These are phyloP conservation scores for Poteriospumella lacustris DNA, from an alignment of 108 stramenopile genomes.

Conservation along the genomic window DNA sequence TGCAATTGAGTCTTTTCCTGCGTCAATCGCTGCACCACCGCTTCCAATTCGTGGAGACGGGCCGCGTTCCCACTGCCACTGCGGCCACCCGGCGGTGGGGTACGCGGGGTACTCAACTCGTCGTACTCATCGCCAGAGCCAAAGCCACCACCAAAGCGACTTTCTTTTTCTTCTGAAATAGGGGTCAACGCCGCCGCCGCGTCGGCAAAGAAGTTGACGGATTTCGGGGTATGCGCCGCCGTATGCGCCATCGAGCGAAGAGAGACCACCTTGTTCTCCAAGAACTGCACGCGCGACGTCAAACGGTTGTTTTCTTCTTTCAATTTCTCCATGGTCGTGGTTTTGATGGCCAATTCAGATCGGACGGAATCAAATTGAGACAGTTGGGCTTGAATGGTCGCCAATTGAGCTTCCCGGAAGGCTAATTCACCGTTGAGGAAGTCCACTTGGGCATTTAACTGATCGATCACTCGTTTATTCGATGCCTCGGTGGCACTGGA, in stretches of 20 bases:
- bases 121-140: too few relatives aligned
- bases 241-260: not conserved
- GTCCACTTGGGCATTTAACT: conserved; percentile 53
- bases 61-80: too few relatives aligned
- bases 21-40: too few relatives aligned
- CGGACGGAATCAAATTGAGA: not conserved
- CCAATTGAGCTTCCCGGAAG: conserved; percentile 42
- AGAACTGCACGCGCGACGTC: not conserved
- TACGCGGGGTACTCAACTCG: too few relatives aligned
- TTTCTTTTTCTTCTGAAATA: too few relatives aligned
- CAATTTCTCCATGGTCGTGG: not conserved
- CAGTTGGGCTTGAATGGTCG: not conserved
- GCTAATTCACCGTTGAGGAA: conserved; percentile 54
- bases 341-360: not conserved
- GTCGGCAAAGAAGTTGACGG: too few relatives aligned
- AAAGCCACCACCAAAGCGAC: too few relatives aligned
- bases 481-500: conserved; percentile 30
- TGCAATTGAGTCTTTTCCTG: too few relatives aligned
- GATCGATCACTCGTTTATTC: conserved; percentile 51
- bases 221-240: not conserved
- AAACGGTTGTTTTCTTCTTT: not conserved
- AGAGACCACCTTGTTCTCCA: not conserved
- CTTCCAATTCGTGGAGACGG: too few relatives aligned
- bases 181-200: too few relatives aligned
- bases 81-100: too few relatives aligned